A percentile compares a stretch with the other conserved stretches of the same genome.
phyloP scores from a whole-genome alignment of 768 basidiomycete genomes.

The Neoboletus brunneissimus region DNA sequence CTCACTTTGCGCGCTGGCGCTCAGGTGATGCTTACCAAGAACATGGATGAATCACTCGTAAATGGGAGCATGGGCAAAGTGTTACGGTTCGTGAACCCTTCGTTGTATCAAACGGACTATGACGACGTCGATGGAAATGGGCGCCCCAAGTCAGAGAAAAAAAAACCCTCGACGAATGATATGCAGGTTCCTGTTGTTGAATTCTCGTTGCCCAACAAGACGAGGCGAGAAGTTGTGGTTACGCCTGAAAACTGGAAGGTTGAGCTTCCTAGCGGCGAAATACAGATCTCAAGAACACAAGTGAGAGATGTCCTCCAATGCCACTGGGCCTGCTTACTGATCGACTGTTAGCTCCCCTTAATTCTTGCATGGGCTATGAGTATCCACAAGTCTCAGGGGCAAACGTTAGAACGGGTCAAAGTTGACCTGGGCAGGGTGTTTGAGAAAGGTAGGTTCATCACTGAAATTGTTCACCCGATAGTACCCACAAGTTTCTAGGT shows the following conservation, averaged over 20 bases:
- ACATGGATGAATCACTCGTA: conserved; percentile 84
- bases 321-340: neutral
- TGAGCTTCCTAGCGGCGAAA: conserved; percentile 81
- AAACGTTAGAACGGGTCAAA: conserved; percentile 91
- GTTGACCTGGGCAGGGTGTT: conserved; percentile 93
- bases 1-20: conserved; percentile 75
- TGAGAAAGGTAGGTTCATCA: conserved; percentile 68
- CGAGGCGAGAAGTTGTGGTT: conserved; percentile 53
- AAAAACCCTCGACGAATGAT: conserved; percentile 26
- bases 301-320: conserved; percentile 38
- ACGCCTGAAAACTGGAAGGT: conserved; percentile 79
- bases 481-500: conserved; percentile 42
- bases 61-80: conserved; percentile 94
- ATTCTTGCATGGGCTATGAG: conserved; percentile 98
- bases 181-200: conserved; percentile 71
- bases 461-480: neutral
- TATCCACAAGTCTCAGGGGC: conserved; percentile 98
- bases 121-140: conserved; percentile 36
- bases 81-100: conserved; percentile 63
- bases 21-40: conserved; percentile 97
- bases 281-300: conserved; percentile 78
- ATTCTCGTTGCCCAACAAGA: conserved; percentile 63
- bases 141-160: conserved; percentile 35
- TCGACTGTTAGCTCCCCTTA: conserved; percentile 62
- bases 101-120: conserved; percentile 41